Conservation (phyloP, 164 flowering plant genomes). For the Berberis thunbergii region DNA sequence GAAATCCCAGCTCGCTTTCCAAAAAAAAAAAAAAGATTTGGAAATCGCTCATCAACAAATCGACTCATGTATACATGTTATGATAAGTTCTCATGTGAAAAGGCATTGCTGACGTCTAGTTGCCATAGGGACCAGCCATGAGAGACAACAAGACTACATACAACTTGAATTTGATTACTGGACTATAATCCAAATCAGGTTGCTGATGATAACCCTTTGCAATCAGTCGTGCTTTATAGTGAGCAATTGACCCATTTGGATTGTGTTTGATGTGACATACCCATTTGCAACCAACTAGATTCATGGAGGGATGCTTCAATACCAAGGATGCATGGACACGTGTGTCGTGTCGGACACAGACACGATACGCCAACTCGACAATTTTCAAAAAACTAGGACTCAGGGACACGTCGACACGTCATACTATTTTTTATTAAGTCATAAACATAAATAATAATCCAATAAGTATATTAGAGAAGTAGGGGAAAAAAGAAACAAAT, state of each 20-base stretch:
- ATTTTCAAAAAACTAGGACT: too few species aligned
- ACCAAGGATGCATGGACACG: too few species aligned
- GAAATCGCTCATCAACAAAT: background rate
- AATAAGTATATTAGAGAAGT: too few species aligned
- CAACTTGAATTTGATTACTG: background rate
- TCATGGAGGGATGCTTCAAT: background rate
- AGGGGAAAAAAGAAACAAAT: too few species aligned
- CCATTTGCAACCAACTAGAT: constrained; percentile 2
- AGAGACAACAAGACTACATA: background rate
- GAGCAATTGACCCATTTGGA: background rate
- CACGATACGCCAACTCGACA: too few species aligned
- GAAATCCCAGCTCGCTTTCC: background rate
- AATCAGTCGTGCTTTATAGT: background rate
- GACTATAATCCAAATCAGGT: background rate
- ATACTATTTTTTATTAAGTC: too few species aligned
- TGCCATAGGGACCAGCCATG: background rate
- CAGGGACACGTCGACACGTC: too few species aligned
- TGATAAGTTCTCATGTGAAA: background rate
- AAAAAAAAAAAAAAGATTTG: background rate
- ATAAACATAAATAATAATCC: too few species aligned
- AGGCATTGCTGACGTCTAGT: background rate
- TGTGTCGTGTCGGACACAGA: too few species aligned
- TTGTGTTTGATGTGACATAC: background rate
- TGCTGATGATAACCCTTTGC: background rate
- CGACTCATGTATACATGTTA: background rate